Conservation (phyloP, 805 yeast species). For the Yamadazyma nakazawae region DNA sequence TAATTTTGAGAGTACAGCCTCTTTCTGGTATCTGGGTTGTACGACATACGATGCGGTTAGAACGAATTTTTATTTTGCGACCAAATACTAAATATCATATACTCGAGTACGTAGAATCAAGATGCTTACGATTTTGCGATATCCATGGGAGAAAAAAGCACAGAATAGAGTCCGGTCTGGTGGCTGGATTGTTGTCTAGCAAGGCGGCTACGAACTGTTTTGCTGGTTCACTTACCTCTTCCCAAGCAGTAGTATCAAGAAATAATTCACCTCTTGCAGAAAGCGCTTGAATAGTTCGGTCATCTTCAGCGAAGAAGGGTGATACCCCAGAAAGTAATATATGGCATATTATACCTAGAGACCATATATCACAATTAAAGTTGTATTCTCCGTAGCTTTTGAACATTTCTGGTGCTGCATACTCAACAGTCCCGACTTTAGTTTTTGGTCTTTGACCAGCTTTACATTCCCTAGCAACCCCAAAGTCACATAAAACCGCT, state of each 20-base stretch:
- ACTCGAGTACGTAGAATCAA: neutral
- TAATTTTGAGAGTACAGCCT: neutral
- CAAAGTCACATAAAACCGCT: conserved; percentile 67
- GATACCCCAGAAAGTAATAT: conserved; percentile 62
- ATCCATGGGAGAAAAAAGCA: conserved; percentile 50
- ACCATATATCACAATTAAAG: conserved; percentile 65
- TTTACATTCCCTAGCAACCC: conserved; percentile 35
- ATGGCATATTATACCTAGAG: conserved; percentile 59
- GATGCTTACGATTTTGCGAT: neutral
- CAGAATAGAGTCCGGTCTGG: conserved; percentile 35
- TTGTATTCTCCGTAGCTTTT: conserved; percentile 39
- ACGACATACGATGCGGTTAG: conserved; percentile 1
- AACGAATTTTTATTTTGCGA: neutral
- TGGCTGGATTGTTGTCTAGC: conserved; percentile 19
- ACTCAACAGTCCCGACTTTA: conserved; percentile 64
- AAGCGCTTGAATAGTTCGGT: conserved; percentile 22
- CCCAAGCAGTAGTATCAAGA: conserved; percentile 43
- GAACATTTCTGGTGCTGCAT: conserved; percentile 68
- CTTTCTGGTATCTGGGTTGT: neutral
- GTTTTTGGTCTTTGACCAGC: conserved; percentile 42
- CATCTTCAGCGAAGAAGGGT: conserved; percentile 54
- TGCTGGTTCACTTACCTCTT: conserved; percentile 35
- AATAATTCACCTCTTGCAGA: conserved; percentile 39
- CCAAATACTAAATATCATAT: neutral
- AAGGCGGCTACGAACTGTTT: conserved; percentile 23